Evolutionary conservation across 1,284 basidiomycete species (phyloP).

Genomic region (Ustilago trichophora): DNA sequence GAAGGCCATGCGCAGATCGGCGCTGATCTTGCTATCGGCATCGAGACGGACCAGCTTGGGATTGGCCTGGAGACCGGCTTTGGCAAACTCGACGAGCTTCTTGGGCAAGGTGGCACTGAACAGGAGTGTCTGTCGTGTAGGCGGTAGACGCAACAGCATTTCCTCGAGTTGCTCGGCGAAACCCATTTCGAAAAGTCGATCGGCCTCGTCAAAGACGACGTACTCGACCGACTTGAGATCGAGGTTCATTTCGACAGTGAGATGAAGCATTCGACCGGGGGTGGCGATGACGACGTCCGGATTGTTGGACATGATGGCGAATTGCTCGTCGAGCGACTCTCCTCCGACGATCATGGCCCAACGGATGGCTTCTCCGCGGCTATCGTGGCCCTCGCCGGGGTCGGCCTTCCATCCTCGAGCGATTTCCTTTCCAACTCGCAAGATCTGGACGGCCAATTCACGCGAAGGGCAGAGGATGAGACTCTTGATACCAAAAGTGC

Average conservation of each 20-base stretch:
- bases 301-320: conserved; percentile 90
- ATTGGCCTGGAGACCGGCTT: conserved; percentile 85
- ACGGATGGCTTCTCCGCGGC: conserved; percentile 73
- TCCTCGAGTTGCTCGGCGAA: conserved; percentile 92
- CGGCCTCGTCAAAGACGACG: conserved; percentile 97
- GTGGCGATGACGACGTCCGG: conserved; percentile 80
- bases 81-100: conserved; percentile 94
- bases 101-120: conserved; percentile 97
- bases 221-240: conserved; percentile 88
- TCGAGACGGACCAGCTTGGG: conserved; percentile 95
- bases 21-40: conserved; percentile 92
- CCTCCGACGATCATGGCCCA: conserved; percentile 98
- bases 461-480: conserved; percentile 90
- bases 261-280: conserved; percentile 92
- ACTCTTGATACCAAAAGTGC: conserved; percentile 83
- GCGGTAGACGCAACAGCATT: conserved; percentile 85
- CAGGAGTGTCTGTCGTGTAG: conserved; percentile 86
- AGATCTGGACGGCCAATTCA: conserved; percentile 91
- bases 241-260: conserved; percentile 95
- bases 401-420: conserved; percentile 74
- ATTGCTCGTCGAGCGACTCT: conserved; percentile 94
- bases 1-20: conserved; percentile 92
- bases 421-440: conserved; percentile 93
- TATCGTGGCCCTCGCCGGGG: conserved; percentile 68
- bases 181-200: conserved; percentile 96